Base-by-base conservation (phyloP, 2,329 filamentous ascomycete genomes). In the Cercospora nicotianae region DNA sequence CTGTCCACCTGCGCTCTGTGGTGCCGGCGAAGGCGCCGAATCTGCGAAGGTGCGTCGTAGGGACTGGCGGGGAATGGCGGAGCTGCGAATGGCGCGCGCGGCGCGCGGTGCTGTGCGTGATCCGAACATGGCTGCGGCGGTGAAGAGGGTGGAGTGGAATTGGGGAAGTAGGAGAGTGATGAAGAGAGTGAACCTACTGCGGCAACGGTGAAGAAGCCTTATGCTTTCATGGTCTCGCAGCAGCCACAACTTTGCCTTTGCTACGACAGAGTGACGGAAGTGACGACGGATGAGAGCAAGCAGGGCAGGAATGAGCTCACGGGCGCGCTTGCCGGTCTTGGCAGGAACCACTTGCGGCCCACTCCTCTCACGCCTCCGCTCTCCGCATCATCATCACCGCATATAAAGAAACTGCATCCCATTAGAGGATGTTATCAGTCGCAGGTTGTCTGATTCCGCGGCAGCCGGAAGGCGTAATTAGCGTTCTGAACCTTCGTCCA, bases 81-180 rank as follows among this genome's bases (percentile, higher is more conserved):
- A 42, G 61, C 63, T 60, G 60, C 66, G 68, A 36, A 58, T 33
- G 3, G 60, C 66, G 18, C 68, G 66, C 26, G 66, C 57, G 30
- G 68, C 68, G 60, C 68, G 68, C 28, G 66, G 58, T 26, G 68
- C 67, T 48, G 68, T 53, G 65, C 68, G 67, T 59, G 68, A 39
- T 39, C 63, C 67, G 45, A 63, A 68, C 67, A 68, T 68, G 28
- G 20, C 42, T 53, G 33, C 26, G 36, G 39, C 4, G 60, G 60
- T 30, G 18, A 42, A 39, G 36, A n/a, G 36, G 13, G 36, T n/a
- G 36, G 10, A 28, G 20, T 7, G 20, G 23, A 16, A 28, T 26
- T 16, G 23, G 23, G 23, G 10, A 30, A 42, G 39, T 36, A 51
- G 23, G 26, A 20, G 13, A 53, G 26, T 42, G 30, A 23, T 20